Base-by-base conservation (phyloP, 1,284 basidiomycete species). In the Agroathelia rolfsii region DNA sequence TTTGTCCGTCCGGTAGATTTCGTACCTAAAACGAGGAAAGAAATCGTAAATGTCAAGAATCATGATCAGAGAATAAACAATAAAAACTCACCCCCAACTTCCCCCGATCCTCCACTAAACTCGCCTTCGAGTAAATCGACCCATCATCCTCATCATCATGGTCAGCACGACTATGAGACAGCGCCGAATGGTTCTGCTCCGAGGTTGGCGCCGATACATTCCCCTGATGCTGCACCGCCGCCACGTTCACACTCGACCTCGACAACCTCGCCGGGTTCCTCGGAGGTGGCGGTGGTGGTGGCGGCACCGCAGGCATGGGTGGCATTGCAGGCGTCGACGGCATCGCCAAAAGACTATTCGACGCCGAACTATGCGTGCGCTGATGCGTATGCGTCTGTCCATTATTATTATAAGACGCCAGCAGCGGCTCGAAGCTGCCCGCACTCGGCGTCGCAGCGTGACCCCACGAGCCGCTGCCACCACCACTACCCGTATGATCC, bases 351-450 rank as follows among this genome's bases (percentile, higher is more conserved):
- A n/a, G n/a, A n/a, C n/a, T n/a, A n/a, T n/a, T 51, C 35, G 34
- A 39, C 26, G 41, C 39, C 9, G 34, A 31, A 3, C 37, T 39
- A 13, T 50, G 36, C 14, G 40, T 36, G 35, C 50, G 46, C n/a
- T 48, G 43, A 12, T 30, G 36, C 36, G 53, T 23, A 9, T 39
- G 23, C 18, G 30, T 30, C 27, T 41, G 23, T 32, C 42, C 47
- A 31, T 40, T 44, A 24, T 38, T 44, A 30, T 53, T 53, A 36
- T 59, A 69, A 6, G 60, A 60, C 3, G 66, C 62, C 31, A 82
- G 51, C 14, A 81, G 57, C 16, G 76, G 76, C 42, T 81, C 79
- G 38, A 67, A 68, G 53, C 78, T 82, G 13, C 68, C 72, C 8
- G 61, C 64, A 40, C 72, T 71, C 28, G 69, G 61, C 34, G 66